These are phyloP conservation scores for Lathyrus tuberosus DNA, from an alignment of 306 rosid genomes.

Conservation along the genomic window DNA sequence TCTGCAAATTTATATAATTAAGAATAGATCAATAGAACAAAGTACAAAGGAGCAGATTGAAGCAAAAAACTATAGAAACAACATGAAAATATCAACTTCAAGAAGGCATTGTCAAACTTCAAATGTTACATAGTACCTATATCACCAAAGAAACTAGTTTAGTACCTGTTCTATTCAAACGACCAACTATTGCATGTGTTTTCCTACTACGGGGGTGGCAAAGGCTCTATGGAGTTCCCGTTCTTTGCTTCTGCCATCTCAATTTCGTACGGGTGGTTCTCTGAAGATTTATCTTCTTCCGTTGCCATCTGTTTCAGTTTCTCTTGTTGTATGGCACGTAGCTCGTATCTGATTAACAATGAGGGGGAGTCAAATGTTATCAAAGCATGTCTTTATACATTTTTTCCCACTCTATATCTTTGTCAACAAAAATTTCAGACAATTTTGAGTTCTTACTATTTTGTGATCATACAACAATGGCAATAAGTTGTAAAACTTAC, in stretches of 20 bases:
- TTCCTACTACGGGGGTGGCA: slow-evolving; percentile 46
- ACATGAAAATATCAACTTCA: slow-evolving; percentile 16
- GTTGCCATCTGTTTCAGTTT: slow-evolving; percentile 59
- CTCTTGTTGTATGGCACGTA: slow-evolving; percentile 61
- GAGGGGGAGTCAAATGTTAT: slow-evolving; percentile 27
- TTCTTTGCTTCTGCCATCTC: slow-evolving; percentile 81
- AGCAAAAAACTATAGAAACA: slow-evolving; percentile 27
- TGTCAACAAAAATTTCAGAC: neutral
- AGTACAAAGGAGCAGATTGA: slow-evolving; percentile 4
- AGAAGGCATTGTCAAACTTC: slow-evolving; percentile 3
- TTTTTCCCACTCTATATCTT: slow-evolving; percentile 5
- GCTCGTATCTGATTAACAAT: slow-evolving; percentile 70
- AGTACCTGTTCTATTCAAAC: slow-evolving; percentile 33
- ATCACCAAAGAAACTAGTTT: slow-evolving; percentile 15
- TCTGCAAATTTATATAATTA: slow-evolving; percentile 20
- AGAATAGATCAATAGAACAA: slow-evolving; percentile 14
- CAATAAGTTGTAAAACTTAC: slow-evolving; percentile 57
- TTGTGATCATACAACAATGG: slow-evolving; percentile 15
- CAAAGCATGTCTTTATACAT: neutral
- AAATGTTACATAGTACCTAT: slow-evolving; percentile 3
- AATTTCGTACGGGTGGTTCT: slow-evolving; percentile 57
- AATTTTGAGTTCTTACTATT: slow-evolving; percentile 10
- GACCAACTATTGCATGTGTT: slow-evolving; percentile 18
- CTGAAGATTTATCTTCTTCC: slow-evolving; percentile 60
- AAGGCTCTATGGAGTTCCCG: slow-evolving; percentile 39